Conservation (phyloP, 345 rosid genomes). For the Eucalyptus brandiana region DNA sequence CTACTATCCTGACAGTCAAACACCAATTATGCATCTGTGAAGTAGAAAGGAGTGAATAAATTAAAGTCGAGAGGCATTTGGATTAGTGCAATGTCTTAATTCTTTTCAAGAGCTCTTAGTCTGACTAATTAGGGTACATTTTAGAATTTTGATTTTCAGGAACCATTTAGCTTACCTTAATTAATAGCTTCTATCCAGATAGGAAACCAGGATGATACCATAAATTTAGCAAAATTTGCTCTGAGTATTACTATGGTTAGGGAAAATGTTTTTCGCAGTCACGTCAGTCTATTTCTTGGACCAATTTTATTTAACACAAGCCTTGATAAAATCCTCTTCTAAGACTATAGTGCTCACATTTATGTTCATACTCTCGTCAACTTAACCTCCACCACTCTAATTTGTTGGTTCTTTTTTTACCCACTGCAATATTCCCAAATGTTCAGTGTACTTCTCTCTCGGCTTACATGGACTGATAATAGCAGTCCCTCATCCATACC, state of each 20-base stretch:
- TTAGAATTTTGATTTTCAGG: neutral
- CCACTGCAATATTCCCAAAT: neutral
- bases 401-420: neutral
- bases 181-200: neutral
- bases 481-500: neutral
- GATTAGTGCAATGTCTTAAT: neutral
- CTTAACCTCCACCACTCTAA: neutral
- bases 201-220: neutral
- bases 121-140: neutral
- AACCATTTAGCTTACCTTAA: neutral
- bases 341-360: neutral
- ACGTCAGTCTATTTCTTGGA: neutral
- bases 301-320: neutral
- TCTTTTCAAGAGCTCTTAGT: neutral
- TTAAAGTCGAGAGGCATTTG: neutral
- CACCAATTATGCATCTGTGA: neutral
- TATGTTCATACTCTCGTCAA: neutral
- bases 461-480: neutral
- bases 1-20: neutral
- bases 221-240: neutral
- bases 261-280: neutral
- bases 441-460: neutral
- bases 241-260: neutral
- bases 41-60: neutral
- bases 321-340: neutral